phyloP scores from a whole-genome alignment of 2,329 filamentous ascomycete genomes.

The Fusarium mundagurra region DNA sequence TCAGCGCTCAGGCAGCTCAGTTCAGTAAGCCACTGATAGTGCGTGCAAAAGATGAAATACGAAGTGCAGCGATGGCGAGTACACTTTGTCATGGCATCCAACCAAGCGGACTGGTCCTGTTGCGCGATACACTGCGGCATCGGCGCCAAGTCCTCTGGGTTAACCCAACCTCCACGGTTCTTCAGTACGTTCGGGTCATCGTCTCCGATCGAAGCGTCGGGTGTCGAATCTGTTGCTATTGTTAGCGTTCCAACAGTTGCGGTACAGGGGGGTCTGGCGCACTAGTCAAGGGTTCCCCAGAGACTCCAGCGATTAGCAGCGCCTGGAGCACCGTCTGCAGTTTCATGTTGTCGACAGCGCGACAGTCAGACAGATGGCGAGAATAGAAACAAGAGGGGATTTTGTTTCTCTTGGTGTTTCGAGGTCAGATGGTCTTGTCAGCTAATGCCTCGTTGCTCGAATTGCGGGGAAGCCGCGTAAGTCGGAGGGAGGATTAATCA shows the following conservation, averaged over 20 bases:
- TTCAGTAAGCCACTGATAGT: conserved; percentile 27
- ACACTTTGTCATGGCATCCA: conserved; percentile 22
- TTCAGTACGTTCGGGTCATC: background rate
- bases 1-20: conserved; percentile 22
- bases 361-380: background rate
- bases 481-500: background rate
- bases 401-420: background rate
- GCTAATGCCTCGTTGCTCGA: background rate
- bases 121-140: conserved; percentile 33
- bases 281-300: conserved; percentile 1
- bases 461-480: background rate
- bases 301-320: background rate
- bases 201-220: background rate
- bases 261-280: background rate
- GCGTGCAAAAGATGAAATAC: conserved; percentile 23
- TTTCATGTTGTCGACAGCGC: background rate
- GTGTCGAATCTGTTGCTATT: background rate
- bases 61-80: conserved; percentile 23
- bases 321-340: background rate
- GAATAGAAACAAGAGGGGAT: background rate
- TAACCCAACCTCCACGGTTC: conserved; percentile 17
- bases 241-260: background rate
- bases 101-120: conserved; percentile 17
- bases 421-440: background rate
- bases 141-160: conserved; percentile 16